Conservation (phyloP, 208 protist genomes). For the Herpetomonas samuelpessoai region DNA sequence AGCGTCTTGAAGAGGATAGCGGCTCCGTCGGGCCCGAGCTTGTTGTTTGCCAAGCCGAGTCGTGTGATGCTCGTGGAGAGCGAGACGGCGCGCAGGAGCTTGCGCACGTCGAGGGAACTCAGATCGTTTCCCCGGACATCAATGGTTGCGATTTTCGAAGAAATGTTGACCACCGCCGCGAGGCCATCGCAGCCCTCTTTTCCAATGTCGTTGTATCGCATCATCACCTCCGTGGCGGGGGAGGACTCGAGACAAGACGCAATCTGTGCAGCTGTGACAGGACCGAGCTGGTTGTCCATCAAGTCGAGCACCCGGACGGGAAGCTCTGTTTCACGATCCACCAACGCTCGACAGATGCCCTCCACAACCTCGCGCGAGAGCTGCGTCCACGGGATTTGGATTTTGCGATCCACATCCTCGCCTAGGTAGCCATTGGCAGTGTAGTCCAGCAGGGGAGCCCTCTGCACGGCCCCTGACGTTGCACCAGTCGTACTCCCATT, state of each 20-base stretch:
- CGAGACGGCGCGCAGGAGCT: constrained; percentile 73
- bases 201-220: constrained; percentile 90
- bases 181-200: constrained; percentile 87
- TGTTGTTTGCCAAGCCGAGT: constrained; percentile 68
- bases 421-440: neutral
- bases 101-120: constrained; percentile 45
- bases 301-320: constrained; percentile 67
- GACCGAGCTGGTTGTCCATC: constrained; percentile 85
- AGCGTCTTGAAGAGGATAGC: constrained; percentile 54
- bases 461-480: no score
- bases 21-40: constrained; percentile 78
- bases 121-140: constrained; percentile 87
- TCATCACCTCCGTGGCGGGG: constrained; percentile 55
- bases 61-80: constrained; percentile 61
- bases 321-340: constrained; percentile 45
- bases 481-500: no score
- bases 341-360: constrained; percentile 49
- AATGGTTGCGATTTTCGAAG: constrained; percentile 53
- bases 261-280: constrained; percentile 46
- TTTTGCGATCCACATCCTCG: constrained; percentile 15
- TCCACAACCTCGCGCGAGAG: constrained; percentile 53
- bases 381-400: constrained; percentile 64
- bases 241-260: constrained; percentile 61
- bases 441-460: no score
- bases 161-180: constrained; percentile 72